Percentiles rank a stretch among this genome's conserved stretches.
phyloP scores from a whole-genome alignment of 176 grass and related monocot genomes.

The Aegilops umbellulata region DNA sequence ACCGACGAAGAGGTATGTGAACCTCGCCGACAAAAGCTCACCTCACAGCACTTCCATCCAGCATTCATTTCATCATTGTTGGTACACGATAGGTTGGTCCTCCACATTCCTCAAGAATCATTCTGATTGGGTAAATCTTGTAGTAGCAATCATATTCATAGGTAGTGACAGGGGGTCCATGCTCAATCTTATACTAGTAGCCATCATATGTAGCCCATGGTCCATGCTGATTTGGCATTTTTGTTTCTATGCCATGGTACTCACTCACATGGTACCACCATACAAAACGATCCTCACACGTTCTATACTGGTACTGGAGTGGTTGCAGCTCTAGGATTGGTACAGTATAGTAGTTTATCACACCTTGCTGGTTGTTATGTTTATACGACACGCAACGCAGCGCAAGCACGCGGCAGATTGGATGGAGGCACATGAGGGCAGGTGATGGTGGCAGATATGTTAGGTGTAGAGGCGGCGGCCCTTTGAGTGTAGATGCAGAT shows the following conservation, averaged over 20 bases:
- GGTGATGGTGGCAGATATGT: conserved; percentile 26
- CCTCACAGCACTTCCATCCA: neutral
- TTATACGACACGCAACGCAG: conserved; percentile 6
- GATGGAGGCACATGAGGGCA: conserved; percentile 27
- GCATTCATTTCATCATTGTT: neutral
- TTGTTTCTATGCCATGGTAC: neutral
- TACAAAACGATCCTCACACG: too few relatives aligned
- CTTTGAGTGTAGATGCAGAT: conserved; percentile 44
- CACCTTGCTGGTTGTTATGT: neutral
- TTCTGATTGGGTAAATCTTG: neutral
- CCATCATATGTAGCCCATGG: neutral
- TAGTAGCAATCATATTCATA: neutral
- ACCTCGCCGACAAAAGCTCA: neutral
- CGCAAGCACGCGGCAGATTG: neutral
- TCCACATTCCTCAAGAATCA: neutral
- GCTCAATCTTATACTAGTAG: neutral
- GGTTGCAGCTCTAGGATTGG: neutral
- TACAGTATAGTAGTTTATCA: neutral
- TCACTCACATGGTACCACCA: neutral
- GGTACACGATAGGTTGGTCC: neutral
- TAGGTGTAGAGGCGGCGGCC: conserved; percentile 13
- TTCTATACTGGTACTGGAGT: neutral
- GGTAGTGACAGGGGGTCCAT: neutral
- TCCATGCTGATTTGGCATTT: neutral
- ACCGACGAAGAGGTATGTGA: conserved; percentile 64